phyloP scores from a whole-genome alignment of 83 land plant species.

The Picea abies region DNA sequence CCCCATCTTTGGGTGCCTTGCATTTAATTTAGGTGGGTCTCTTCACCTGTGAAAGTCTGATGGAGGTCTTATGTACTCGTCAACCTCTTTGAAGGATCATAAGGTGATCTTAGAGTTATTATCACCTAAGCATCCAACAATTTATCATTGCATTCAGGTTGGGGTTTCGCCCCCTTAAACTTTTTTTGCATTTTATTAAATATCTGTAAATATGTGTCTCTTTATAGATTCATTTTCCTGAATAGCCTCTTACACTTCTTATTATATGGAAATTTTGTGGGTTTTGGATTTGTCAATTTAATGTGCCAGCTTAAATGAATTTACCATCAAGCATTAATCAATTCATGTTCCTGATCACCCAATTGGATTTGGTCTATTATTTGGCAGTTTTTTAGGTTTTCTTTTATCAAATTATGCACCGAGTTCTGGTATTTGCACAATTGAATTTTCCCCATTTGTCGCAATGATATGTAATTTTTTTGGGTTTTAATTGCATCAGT shows the following conservation, averaged over 20 bases:
- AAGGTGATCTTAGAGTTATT: conserved; percentile 67
- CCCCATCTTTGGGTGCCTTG: too few species aligned
- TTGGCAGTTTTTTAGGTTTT: neutral
- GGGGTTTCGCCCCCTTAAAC: neutral
- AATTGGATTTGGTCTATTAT: neutral
- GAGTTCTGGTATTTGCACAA: neutral
- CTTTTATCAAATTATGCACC: neutral
- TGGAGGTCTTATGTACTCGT: conserved; percentile 58
- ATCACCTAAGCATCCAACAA: conserved; percentile 66
- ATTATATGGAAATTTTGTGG: too few species aligned
- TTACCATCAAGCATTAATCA: too few species aligned
- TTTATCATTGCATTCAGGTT: conserved; percentile 67
- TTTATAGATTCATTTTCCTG: too few species aligned
- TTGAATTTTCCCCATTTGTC: neutral
- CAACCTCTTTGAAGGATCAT: conserved; percentile 61
- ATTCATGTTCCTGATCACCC: too few species aligned
- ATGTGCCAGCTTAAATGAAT: too few species aligned
- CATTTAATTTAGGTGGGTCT: too few species aligned
- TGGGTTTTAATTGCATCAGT: neutral
- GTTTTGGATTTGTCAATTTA: too few species aligned
- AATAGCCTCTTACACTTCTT: too few species aligned
- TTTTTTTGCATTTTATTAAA: too few species aligned
- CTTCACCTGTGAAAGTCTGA: too few species aligned
- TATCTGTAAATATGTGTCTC: too few species aligned
- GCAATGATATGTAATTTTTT: neutral